Percentiles rank a stretch among this genome's conserved stretches.
Evolutionary conservation across 805 yeast species (phyloP).

Genomic region (Kodamaea nitidulidarum): DNA sequence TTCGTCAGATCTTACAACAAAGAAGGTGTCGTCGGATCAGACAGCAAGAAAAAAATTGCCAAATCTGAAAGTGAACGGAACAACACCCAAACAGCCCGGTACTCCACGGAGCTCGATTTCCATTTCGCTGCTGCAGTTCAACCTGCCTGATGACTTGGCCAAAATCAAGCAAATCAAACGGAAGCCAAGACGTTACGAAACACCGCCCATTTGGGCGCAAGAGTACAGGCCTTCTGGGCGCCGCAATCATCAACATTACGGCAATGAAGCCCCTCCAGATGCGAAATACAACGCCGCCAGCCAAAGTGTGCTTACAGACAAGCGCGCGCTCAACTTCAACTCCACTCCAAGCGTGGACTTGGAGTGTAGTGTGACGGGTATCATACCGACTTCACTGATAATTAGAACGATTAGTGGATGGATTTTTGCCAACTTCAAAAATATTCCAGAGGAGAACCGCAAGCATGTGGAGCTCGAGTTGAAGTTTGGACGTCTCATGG

Average conservation of each 20-base stretch:
- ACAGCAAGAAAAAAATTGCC: conserved; percentile 17
- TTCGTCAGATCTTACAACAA: too few relatives aligned
- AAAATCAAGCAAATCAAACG: conserved; percentile 20
- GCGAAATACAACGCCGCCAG: not conserved
- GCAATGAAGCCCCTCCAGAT: not conserved
- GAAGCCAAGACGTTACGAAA: conserved; percentile 59
- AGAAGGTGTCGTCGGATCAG: too few relatives aligned
- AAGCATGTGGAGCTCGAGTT: conserved; percentile 64
- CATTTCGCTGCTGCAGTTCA: conserved; percentile 4
- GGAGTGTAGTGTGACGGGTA: conserved; percentile 61
- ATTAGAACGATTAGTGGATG: conserved; percentile 82
- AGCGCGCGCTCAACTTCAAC: conserved; percentile 28
- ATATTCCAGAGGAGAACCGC: conserved; percentile 53
- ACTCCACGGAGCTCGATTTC: conserved; percentile 1
- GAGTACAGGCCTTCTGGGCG: conserved; percentile 43
- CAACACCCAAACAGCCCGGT: conserved; percentile 10
- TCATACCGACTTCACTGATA: conserved; percentile 74
- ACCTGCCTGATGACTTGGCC: conserved; percentile 19
- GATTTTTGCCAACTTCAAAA: conserved; percentile 77
- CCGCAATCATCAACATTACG: not conserved
- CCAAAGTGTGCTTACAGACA: conserved; percentile 7
- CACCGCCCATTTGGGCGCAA: conserved; percentile 82
- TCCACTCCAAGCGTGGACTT: conserved; percentile 33
- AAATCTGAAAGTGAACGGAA: conserved; percentile 23
- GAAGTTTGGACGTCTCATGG: conserved; percentile 69